Percentiles rank a stretch among this genome's conserved stretches.
phyloP scores from a whole-genome alignment of 306 rosid species.

The Prunus persica region Prunus_persica_NCBIv2 NC_034013.1:12695001-12695500 shows the following conservation, averaged over 20 bases:
- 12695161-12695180: neutral
- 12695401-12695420: accelerated
- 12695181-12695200: too few relatives aligned
- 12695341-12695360: too few relatives aligned
- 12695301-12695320: neutral
- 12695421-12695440: too few relatives aligned
- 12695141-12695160: neutral
- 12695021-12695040: too few relatives aligned
- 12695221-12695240: neutral
- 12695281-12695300: neutral
- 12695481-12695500: too few relatives aligned
- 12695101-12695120: neutral
- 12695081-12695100: neutral
- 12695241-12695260: neutral
- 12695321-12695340: neutral
- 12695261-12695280: neutral
- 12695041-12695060: neutral
- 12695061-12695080: neutral
- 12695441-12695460: too few relatives aligned
- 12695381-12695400: too few relatives aligned
- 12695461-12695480: too few relatives aligned
- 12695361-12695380: too few relatives aligned
- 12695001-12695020: neutral
- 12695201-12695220: neutral
- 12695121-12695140: neutral